Evolutionary conservation across 352 stramenopile genomes (phyloP).

Genomic region (Aphanomyces astaci): DNA sequence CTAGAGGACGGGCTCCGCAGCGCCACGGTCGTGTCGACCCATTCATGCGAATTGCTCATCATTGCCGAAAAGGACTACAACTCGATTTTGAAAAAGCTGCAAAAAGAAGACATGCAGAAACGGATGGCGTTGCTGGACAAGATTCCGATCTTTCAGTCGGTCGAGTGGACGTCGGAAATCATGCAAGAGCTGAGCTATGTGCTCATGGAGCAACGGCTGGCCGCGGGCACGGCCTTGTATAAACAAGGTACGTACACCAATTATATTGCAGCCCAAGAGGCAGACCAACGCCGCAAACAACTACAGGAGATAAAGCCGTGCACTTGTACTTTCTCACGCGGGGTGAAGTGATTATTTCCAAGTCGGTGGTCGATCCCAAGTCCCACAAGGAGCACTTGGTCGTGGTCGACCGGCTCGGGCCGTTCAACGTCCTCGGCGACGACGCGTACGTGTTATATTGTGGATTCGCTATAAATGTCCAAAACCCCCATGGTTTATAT

Average conservation of each 20-base stretch:
- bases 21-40: slow-evolving; percentile 55
- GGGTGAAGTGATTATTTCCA: slow-evolving; percentile 49
- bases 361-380: slow-evolving; percentile 39
- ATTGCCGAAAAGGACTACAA: slow-evolving; percentile 75
- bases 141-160: slow-evolving; percentile 66
- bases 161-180: slow-evolving; percentile 60
- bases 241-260: slow-evolving; percentile 27
- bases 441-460: slow-evolving; percentile 57
- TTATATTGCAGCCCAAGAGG: not conserved
- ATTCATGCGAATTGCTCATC: slow-evolving; percentile 54
- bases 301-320: slow-evolving; percentile 37
- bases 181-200: slow-evolving; percentile 71
- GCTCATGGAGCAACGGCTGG: slow-evolving; percentile 48
- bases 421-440: slow-evolving; percentile 53
- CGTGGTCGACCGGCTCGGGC: slow-evolving; percentile 51
- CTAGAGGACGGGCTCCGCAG: slow-evolving; percentile 39
- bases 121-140: slow-evolving; percentile 49
- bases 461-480: too few relatives aligned
- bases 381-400: slow-evolving; percentile 31
- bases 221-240: slow-evolving; percentile 40
- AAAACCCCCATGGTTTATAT: too few relatives aligned
- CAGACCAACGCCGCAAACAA: not conserved
- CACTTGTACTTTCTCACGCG: slow-evolving; percentile 69
- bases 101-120: slow-evolving; percentile 58
- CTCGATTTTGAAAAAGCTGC: slow-evolving; percentile 49